A percentile compares a stretch with the other conserved stretches of the same genome.
phyloP scores from a whole-genome alignment of 805 yeast genomes.

The Ogataea henricii region DNA sequence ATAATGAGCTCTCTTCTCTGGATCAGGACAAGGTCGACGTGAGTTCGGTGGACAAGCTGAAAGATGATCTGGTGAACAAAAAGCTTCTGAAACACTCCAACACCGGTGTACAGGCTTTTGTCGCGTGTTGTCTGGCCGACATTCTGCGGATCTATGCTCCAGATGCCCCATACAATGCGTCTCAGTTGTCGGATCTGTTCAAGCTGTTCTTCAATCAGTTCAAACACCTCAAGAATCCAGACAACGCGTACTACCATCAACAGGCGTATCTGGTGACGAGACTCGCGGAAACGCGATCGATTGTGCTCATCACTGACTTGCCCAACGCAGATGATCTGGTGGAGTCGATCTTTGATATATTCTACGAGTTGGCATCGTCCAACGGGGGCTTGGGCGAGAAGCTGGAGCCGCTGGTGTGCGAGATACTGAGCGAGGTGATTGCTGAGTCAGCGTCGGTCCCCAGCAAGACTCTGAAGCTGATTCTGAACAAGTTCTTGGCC shows the following conservation, averaged over 20 bases:
- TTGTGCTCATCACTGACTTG: slow-evolving; percentile 73
- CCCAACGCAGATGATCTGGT: slow-evolving; percentile 60
- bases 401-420: slow-evolving; percentile 64
- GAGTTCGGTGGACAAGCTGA: slow-evolving; percentile 44
- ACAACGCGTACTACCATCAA: slow-evolving; percentile 63
- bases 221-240: slow-evolving; percentile 47
- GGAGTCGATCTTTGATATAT: slow-evolving; percentile 55
- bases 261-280: slow-evolving; percentile 65
- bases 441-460: slow-evolving; percentile 72
- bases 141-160: slow-evolving; percentile 81
- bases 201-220: slow-evolving; percentile 66
- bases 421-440: slow-evolving; percentile 72
- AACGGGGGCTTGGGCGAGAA: slow-evolving; percentile 46
- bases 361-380: slow-evolving; percentile 54
- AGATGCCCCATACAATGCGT: slow-evolving; percentile 79
- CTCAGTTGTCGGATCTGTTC: slow-evolving; percentile 65
- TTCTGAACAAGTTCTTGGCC: slow-evolving; percentile 62
- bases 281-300: slow-evolving; percentile 73
- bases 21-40: slow-evolving; percentile 63
- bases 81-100: slow-evolving; percentile 65
- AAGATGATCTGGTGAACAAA: slow-evolving; percentile 54
- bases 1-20: slow-evolving; percentile 61
- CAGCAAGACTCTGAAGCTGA: slow-evolving; percentile 55
- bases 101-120: slow-evolving; percentile 65
- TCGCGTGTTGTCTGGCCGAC: slow-evolving; percentile 76